Evolutionary conservation across 192 early-diverging fungal genomes (phyloP), one percentile per base, ranked within the genome.

Genomic region (Phlyctochytrium planicorne): DNA sequence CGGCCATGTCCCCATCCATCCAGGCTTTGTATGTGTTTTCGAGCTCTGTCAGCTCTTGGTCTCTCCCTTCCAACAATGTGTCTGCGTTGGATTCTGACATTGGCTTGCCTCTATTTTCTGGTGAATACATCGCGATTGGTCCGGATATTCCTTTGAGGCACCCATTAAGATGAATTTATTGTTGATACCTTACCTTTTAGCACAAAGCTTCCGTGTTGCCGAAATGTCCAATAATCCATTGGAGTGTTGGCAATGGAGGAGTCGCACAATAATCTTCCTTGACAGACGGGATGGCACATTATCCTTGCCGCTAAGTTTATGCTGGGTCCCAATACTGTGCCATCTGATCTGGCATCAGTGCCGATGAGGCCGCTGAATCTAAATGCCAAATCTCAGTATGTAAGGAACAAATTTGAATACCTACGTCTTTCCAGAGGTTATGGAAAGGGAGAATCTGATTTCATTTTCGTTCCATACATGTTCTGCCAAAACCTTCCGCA

Each of bases 261-360:
- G 12, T 64, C 36, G 52, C 40, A 36, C 3, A 36, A 14, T 3
- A 64, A 4, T n/a, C 23, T 25, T 12, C 40, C 34, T 4, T 16
- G 12, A 36, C 36, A 64, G n/a, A 12, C 2, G n/a, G 60, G 60
- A 53, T 63, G 69, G 34, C 55, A 61, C 64, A 72, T 72, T 16
- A 72, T 53, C 16, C 71, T 25, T 40, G 71, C 71, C 1, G 71
- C 71, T 14, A 60, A 31, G 55, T 72, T 72, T 3, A 72, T 65
- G 29, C 36, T 17, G 0, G 64, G 62, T 0, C 71, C 71, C 2
- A 72, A 31, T 1, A 72, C 56, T 1, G 71, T 72, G 35, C 64
- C 57, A 47, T 72, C 71, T 4, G 10, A 29, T n/a, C 71, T 24
- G 25, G 2, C 2, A 0, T 6, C 37, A 35, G 2, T 52, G 12